These are phyloP conservation scores for Fraxinus xanthoxyloides DNA, from an alignment of 305 asterid genomes.

Conservation along the genomic window DNA sequence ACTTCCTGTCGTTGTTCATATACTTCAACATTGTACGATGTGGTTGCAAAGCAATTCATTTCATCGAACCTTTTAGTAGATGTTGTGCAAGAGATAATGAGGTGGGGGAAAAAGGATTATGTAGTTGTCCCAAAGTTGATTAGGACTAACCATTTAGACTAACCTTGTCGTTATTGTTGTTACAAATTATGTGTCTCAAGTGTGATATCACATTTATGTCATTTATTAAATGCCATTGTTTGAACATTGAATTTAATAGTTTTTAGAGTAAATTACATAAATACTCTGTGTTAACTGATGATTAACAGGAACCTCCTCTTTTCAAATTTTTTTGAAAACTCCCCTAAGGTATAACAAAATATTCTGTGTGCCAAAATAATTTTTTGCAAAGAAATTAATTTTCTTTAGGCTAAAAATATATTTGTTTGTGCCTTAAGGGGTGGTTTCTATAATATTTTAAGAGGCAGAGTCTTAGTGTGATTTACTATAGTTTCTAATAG, in stretches of 20 bases:
- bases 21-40: background rate
- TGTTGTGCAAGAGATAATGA: background rate
- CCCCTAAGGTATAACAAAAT: background rate
- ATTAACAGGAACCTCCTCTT: background rate
- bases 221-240: background rate
- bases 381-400: background rate
- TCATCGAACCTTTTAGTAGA: background rate
- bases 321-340: background rate
- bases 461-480: background rate
- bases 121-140: background rate
- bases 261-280: background rate
- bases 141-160: background rate
- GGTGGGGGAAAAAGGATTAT: background rate
- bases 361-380: background rate
- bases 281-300: background rate
- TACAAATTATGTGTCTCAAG: background rate
- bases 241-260: background rate
- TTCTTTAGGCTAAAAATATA: background rate
- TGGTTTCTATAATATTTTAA: background rate
- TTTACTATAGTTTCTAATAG: background rate
- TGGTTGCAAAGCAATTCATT: background rate
- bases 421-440: background rate
- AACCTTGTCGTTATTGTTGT: background rate
- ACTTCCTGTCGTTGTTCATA: background rate
- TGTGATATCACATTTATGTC: background rate